phyloP scores from a whole-genome alignment of 306 rosid genomes.

The Cyamopsis tetragonoloba region DNA sequence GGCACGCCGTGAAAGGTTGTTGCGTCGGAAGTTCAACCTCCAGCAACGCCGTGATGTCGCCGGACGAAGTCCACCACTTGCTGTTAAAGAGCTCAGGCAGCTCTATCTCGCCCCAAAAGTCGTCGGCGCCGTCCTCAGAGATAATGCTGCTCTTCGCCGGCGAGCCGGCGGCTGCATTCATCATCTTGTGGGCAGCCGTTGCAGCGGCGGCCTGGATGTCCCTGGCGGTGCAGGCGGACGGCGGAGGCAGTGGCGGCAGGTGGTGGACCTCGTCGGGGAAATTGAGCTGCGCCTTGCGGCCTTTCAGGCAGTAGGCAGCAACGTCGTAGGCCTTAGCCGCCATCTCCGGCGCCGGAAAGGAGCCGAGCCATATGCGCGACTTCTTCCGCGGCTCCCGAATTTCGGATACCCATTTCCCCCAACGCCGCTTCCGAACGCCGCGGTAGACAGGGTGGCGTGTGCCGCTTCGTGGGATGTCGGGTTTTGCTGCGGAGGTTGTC shows the following conservation, averaged over 20 bases:
- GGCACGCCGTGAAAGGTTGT: conserved; percentile 40
- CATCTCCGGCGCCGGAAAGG: conserved; percentile 86
- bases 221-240: conserved; percentile 40
- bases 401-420: conserved; percentile 96
- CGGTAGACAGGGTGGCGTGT: conserved; percentile 71
- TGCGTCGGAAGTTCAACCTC: conserved; percentile 27
- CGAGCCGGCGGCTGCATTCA: neutral
- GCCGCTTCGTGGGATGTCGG: conserved; percentile 11
- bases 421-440: conserved; percentile 75
- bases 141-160: conserved; percentile 20
- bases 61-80: conserved; percentile 29
- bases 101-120: conserved; percentile 84
- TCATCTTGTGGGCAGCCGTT: conserved; percentile 56
- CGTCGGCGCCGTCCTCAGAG: conserved; percentile 34
- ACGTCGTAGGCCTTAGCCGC: conserved; percentile 91
- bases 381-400: conserved; percentile 81
- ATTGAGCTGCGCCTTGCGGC: conserved; percentile 78
- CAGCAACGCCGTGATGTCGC: conserved; percentile 24
- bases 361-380: conserved; percentile 83
- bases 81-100: conserved; percentile 60
- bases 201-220: conserved; percentile 84
- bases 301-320: conserved; percentile 75
- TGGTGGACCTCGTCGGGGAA: conserved; percentile 69
- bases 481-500: neutral
- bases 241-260: conserved; percentile 56